Evolutionary conservation across 345 rosid species (phyloP).

Genomic region (Rubroshorea leprosula): DNA sequence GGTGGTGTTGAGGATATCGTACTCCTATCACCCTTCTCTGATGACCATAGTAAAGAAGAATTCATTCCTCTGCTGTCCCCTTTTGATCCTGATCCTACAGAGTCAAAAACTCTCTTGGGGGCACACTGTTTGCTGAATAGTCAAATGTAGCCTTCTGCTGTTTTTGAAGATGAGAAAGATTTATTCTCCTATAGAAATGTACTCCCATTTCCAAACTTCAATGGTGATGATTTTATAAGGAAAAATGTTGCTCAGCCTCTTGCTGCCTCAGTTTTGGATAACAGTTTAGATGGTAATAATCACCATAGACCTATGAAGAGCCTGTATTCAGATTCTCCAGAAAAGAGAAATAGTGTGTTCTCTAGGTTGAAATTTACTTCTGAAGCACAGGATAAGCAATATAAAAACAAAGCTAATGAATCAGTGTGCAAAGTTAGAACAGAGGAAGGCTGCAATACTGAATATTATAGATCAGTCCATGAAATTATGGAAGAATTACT

Average conservation of each 20-base stretch:
- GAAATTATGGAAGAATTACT: constrained; percentile 26
- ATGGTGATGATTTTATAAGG: background rate
- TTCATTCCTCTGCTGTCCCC: constrained; percentile 21
- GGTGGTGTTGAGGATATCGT: constrained; percentile 26
- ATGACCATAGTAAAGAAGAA: constrained; percentile 15
- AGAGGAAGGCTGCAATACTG: background rate
- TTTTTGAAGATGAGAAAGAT: background rate
- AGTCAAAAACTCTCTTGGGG: background rate
- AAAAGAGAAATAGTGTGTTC: constrained; percentile 16
- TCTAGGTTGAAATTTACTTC: constrained; percentile 22
- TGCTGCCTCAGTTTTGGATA: background rate
- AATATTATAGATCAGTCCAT: constrained; percentile 10
- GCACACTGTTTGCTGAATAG: background rate
- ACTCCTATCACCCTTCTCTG: constrained; percentile 13
- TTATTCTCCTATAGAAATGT: background rate
- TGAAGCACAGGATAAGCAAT: constrained; percentile 3
- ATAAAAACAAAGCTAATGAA: background rate
- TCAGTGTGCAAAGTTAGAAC: constrained; percentile 7
- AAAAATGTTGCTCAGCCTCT: background rate
- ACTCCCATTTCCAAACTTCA: background rate
- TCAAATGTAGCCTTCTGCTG: background rate
- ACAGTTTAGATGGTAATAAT: background rate
- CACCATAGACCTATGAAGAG: background rate
- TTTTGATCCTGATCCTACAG: constrained; percentile 7
- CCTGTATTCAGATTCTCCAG: constrained; percentile 17